These are phyloP conservation scores for Coemansia pectinata DNA, from an alignment of 192 early-diverging fungal genomes.

Conservation along the genomic window DNA sequence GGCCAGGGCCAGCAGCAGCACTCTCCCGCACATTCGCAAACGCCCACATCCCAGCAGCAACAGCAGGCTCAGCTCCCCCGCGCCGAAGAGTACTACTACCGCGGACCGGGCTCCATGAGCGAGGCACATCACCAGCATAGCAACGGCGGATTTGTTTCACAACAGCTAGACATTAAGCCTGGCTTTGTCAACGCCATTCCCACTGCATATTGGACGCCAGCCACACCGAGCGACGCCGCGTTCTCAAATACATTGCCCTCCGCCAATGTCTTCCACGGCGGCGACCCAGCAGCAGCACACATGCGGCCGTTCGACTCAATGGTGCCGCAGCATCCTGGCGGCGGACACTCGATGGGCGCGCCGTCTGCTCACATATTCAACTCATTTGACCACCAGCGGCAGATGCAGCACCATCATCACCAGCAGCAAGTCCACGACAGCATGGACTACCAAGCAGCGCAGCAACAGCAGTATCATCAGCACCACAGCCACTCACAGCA, in stretches of 20 bases:
- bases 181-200: conserved; percentile 33
- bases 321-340: conserved; percentile 27
- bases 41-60: conserved; percentile 23
- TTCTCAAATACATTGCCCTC: conserved; percentile 49
- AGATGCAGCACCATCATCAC: conserved; percentile 18
- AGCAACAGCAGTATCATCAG: conserved; percentile 31
- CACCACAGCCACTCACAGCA: conserved; percentile 28
- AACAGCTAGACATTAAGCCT: conserved; percentile 50
- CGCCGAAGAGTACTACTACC: conserved; percentile 41
- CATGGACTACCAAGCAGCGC: conserved; percentile 20
- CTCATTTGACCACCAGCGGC: conserved; percentile 40
- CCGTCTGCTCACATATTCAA: conserved; percentile 43
- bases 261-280: conserved; percentile 40
- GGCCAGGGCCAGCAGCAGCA: conserved; percentile 39
- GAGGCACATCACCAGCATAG: conserved; percentile 32
- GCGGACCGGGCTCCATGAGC: conserved; percentile 9
- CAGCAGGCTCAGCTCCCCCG: conserved; percentile 36
- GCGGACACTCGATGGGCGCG: conserved; percentile 28
- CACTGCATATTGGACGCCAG: conserved; percentile 45
- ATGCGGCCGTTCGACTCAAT: conserved; percentile 50
- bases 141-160: conserved; percentile 44
- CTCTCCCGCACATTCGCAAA: conserved; percentile 20
- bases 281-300: conserved; percentile 36
- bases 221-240: conserved; percentile 48
- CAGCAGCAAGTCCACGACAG: conserved; percentile 13